A percentile compares a stretch with the other conserved stretches of the same genome.
These are phyloP conservation scores for Beauveria rudraprayagi DNA, from an alignment of 2,329 filamentous ascomycete genomes.

Conservation along the genomic window DNA sequence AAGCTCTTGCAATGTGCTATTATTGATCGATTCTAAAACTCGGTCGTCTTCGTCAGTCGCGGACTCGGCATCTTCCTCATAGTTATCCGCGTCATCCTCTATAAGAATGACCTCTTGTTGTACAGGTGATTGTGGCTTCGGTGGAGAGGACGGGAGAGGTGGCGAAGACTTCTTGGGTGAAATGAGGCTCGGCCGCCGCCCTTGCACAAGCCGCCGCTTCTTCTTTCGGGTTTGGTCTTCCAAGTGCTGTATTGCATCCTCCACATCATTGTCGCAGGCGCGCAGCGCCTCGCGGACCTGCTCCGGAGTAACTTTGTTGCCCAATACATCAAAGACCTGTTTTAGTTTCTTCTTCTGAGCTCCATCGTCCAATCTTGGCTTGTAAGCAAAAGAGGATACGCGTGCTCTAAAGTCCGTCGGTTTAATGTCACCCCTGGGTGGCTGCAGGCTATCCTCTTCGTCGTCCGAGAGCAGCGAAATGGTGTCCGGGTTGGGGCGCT, in stretches of 20 bases:
- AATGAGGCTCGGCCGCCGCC: slow-evolving; percentile 21
- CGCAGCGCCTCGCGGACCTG: slow-evolving; percentile 27
- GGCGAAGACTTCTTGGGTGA: slow-evolving; percentile 16
- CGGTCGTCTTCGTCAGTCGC: slow-evolving; percentile 25
- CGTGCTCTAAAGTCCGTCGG: slow-evolving; percentile 48
- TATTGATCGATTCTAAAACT: slow-evolving; percentile 77
- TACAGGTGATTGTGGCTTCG: slow-evolving; percentile 14
- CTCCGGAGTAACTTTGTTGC: slow-evolving; percentile 22
- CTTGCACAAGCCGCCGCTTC: slow-evolving; percentile 30
- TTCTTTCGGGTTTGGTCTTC: slow-evolving; percentile 20
- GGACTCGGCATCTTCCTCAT: slow-evolving; percentile 28
- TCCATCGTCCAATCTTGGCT: slow-evolving; percentile 35
- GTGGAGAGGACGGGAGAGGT: slow-evolving; percentile 9
- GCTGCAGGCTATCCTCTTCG: slow-evolving; percentile 35
- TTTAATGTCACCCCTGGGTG: slow-evolving; percentile 52
- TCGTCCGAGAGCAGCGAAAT: slow-evolving; percentile 48
- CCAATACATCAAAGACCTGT: slow-evolving; percentile 30
- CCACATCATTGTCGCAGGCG: slow-evolving; percentile 25
- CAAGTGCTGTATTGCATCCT: slow-evolving; percentile 28
- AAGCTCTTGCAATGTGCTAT: slow-evolving; percentile 65
- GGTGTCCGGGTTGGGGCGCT: slow-evolving; percentile 33
- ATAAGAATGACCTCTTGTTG: slow-evolving; percentile 24
- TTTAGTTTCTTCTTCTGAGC: slow-evolving; percentile 27
- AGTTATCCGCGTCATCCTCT: slow-evolving; percentile 34
- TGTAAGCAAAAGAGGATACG: slow-evolving; percentile 36